Base-by-base conservation (phyloP, 2,329 filamentous ascomycete species). In the Dactylella cylindrospora region DNA sequence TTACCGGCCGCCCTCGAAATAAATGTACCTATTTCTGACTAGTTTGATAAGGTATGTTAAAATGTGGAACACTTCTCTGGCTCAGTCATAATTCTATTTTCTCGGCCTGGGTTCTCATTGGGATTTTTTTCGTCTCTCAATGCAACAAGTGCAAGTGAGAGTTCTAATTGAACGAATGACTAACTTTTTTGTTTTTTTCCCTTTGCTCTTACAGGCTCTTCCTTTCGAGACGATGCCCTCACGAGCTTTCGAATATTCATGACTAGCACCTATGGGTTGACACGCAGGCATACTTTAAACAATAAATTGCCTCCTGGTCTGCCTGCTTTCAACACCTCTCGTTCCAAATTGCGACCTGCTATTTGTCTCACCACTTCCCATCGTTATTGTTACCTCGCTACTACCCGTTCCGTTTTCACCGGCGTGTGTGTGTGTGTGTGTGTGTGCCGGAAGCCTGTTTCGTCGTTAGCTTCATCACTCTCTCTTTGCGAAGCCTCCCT, bases 21-120 rank as follows among this genome's bases (percentile, higher is more conserved):
- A 28, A 45, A 61, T 51, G 38, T 46, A 46, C 23, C 32, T 13
- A 51, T 46, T 61, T 41, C 40, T 33, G 23, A 33, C 57, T 49
- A 62, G 57, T 62, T 47, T 45, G 49, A 62, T 62, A 49, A 38
- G 49, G 36, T 40, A 23, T 38, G 55, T 46, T 31, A 40, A 45
- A 49, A 52, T 40, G 44, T 52, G 40, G 50, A 7, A 33, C 40
- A 15, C 46, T 45, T 39, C 22, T 40, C 29, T 43, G 22, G 41
- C 32, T 61, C 55, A 61, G 55, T 61, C 55, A 62, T 62, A 62
- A 49, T 45, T 45, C 49, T 53, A 62, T 49, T 49, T 54, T 62
- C 57, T 49, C 19, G 44, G 36, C 26, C 29, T 54, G 50, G 57
- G 54, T 54, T 44, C 50, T 19, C 38, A 22, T 26, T 13, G 50